phyloP scores from a whole-genome alignment of 2,329 filamentous ascomycete genomes.

The Ilyonectria destructans region DNA sequence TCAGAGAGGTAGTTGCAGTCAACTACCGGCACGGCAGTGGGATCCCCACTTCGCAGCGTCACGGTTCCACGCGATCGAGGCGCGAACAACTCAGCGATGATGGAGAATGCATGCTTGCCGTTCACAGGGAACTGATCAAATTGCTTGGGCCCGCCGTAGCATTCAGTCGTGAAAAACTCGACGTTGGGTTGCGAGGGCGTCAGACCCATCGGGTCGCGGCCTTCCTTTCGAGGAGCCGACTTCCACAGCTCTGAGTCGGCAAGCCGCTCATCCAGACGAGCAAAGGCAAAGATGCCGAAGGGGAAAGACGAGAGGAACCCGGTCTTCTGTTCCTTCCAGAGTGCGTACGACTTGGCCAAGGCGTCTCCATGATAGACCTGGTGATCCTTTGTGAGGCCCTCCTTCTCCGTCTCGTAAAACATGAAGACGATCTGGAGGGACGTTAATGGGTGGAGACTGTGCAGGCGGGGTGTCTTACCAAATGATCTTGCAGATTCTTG shows the following conservation, averaged over 20 bases:
- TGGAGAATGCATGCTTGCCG: conserved; percentile 70
- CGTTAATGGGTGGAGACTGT: background rate
- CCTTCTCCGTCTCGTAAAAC: conserved; percentile 72
- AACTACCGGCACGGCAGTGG: conserved; percentile 68
- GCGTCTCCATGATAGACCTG: conserved; percentile 69
- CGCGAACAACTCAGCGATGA: conserved; percentile 72
- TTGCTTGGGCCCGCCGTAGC: conserved; percentile 74
- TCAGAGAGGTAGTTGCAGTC: conserved; percentile 73
- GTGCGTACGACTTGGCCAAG: conserved; percentile 64
- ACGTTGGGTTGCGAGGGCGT: conserved; percentile 71
- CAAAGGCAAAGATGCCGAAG: conserved; percentile 75
- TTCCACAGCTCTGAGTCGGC: conserved; percentile 70
- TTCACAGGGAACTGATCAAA: conserved; percentile 69
- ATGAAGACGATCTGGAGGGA: conserved; percentile 66
- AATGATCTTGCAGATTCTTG: conserved; percentile 67
- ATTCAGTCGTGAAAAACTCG: conserved; percentile 76
- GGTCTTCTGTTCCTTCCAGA: conserved; percentile 72
- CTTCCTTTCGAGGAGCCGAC: conserved; percentile 61
- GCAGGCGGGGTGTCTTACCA: conserved; percentile 18
- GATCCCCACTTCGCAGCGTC: conserved; percentile 64
- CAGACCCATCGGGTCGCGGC: conserved; percentile 76
- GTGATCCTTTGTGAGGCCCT: conserved; percentile 70
- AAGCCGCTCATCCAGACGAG: conserved; percentile 74
- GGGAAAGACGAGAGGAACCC: conserved; percentile 75
- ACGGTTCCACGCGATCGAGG: conserved; percentile 72